These are phyloP conservation scores for Huntiella savannae DNA, from an alignment of 2,329 filamentous ascomycete species.

Conservation along the genomic window DNA sequence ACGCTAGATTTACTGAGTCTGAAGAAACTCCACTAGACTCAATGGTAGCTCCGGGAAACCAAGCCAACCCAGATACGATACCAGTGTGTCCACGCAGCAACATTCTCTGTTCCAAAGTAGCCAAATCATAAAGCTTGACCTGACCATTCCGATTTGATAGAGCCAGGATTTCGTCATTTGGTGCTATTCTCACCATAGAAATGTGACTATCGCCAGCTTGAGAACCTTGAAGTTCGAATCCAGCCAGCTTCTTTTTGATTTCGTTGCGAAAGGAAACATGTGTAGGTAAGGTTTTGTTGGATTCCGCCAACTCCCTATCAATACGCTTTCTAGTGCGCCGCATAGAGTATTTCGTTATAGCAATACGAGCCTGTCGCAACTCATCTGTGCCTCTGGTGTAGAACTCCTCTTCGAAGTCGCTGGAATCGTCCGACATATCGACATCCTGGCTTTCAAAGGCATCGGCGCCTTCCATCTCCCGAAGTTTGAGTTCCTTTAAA, in stretches of 20 bases:
- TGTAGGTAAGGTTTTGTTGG: slow-evolving; percentile 65
- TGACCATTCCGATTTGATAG: slow-evolving; percentile 87
- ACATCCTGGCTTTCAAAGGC: slow-evolving; percentile 17
- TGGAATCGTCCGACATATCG: slow-evolving; percentile 28
- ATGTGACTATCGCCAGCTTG: slow-evolving; percentile 84
- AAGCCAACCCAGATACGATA: slow-evolving; percentile 76
- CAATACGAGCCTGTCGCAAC: slow-evolving; percentile 55
- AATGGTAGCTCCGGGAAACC: slow-evolving; percentile 69
- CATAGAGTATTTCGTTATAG: slow-evolving; percentile 68
- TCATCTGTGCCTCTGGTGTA: slow-evolving; percentile 68
- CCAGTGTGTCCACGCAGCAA: slow-evolving; percentile 70
- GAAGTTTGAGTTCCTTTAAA: slow-evolving; percentile 60
- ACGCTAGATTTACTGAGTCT: slow-evolving; percentile 65
- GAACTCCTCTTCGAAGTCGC: slow-evolving; percentile 74
- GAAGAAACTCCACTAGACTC: slow-evolving; percentile 50
- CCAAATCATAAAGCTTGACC: slow-evolving; percentile 69
- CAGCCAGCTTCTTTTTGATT: slow-evolving; percentile 63
- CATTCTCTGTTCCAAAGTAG: slow-evolving; percentile 58
- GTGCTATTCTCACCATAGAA: slow-evolving; percentile 79
- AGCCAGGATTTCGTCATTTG: slow-evolving; percentile 64
- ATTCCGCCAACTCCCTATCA: slow-evolving; percentile 60
- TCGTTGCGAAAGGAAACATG: slow-evolving; percentile 85
- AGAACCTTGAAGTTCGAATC: slow-evolving; percentile 80
- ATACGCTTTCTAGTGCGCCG: slow-evolving; percentile 63
- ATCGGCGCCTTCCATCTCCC: slow-evolving; percentile 44